phyloP scores from a whole-genome alignment of 192 early-diverging fungal species.

The Entomortierella beljakovae region DNA sequence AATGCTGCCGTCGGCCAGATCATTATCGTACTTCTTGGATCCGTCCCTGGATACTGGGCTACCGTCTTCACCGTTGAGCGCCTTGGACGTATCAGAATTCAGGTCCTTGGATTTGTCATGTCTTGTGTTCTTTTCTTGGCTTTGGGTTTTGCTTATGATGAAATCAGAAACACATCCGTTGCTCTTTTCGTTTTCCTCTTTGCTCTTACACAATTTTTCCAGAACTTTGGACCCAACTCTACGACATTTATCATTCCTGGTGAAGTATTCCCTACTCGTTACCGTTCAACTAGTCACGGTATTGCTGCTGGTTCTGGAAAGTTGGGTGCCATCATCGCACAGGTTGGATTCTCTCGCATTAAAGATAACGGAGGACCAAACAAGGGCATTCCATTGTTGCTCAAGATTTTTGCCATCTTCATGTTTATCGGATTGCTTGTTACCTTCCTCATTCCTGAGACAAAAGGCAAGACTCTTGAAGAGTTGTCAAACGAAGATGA shows the following conservation, averaged over 20 bases:
- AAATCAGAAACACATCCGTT: slow-evolving; percentile 68
- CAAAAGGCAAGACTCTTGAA: slow-evolving; percentile 82
- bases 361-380: slow-evolving; percentile 78
- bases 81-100: slow-evolving; percentile 90
- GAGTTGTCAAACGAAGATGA: slow-evolving; percentile 68
- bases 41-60: slow-evolving; percentile 96
- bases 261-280: slow-evolving; percentile 86
- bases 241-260: slow-evolving; percentile 91
- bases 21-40: slow-evolving; percentile 86
- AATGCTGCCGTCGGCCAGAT: slow-evolving; percentile 85
- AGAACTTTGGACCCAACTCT: slow-evolving; percentile 96
- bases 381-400: slow-evolving; percentile 66
- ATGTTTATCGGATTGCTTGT: slow-evolving; percentile 77
- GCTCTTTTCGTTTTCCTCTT: slow-evolving; percentile 75
- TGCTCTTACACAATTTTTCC: slow-evolving; percentile 79
- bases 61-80: slow-evolving; percentile 87
- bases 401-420: slow-evolving; percentile 80
- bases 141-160: slow-evolving; percentile 77
- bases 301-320: slow-evolving; percentile 86
- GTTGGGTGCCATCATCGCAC: slow-evolving; percentile 80
- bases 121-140: slow-evolving; percentile 80
- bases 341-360: slow-evolving; percentile 76
- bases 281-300: slow-evolving; percentile 83
- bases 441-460: slow-evolving; percentile 81
- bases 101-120: slow-evolving; percentile 83